A percentile compares a stretch with the other conserved stretches of the same genome.
Conservation (phyloP, 2,329 filamentous ascomycete species). For the Cryphonectria radicalis region DNA sequence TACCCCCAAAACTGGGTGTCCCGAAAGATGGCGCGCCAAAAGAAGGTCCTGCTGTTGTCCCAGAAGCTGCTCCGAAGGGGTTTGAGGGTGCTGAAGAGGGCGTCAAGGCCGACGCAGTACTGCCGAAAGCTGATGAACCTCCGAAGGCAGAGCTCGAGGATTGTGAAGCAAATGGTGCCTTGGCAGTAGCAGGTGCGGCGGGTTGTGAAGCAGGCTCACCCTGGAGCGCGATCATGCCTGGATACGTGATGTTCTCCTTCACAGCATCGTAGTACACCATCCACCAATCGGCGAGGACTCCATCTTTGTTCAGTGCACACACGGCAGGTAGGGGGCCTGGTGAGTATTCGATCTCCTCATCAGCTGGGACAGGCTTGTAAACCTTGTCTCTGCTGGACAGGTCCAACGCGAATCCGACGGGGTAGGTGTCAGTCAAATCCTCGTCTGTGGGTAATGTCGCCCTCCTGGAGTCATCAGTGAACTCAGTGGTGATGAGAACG, state of each 20-base stretch:
- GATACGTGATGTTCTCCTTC: constrained; percentile 71
- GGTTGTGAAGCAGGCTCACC: constrained; percentile 41
- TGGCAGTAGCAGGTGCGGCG: constrained; percentile 39
- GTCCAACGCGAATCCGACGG: constrained; percentile 81
- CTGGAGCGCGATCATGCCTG: constrained; percentile 63
- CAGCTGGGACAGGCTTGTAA: constrained; percentile 73
- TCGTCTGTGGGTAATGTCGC: constrained; percentile 73
- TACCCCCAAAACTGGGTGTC: constrained; percentile 39
- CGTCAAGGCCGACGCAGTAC: constrained; percentile 36
- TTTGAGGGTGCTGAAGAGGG: constrained; percentile 38
- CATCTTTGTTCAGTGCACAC: constrained; percentile 87
- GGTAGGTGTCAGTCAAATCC: constrained; percentile 70
- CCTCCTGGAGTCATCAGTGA: constrained; percentile 73
- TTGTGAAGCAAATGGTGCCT: constrained; percentile 39
- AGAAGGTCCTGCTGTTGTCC: background rate
- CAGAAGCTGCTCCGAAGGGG: constrained; percentile 43
- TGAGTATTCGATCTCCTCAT: constrained; percentile 79
- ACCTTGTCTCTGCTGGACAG: constrained; percentile 83
- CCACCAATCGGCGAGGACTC: constrained; percentile 87
- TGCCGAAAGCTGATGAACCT: constrained; percentile 50
- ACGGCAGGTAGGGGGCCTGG: constrained; percentile 80
- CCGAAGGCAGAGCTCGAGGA: constrained; percentile 30
- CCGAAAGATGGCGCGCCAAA: constrained; percentile 35
- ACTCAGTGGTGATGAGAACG: constrained; percentile 74
- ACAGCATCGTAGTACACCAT: constrained; percentile 88